Evolutionary conservation across 257 asterid genomes (phyloP), one percentile per base, ranked within the genome.

Genomic region (Rehmannia glutinosa): DNA sequence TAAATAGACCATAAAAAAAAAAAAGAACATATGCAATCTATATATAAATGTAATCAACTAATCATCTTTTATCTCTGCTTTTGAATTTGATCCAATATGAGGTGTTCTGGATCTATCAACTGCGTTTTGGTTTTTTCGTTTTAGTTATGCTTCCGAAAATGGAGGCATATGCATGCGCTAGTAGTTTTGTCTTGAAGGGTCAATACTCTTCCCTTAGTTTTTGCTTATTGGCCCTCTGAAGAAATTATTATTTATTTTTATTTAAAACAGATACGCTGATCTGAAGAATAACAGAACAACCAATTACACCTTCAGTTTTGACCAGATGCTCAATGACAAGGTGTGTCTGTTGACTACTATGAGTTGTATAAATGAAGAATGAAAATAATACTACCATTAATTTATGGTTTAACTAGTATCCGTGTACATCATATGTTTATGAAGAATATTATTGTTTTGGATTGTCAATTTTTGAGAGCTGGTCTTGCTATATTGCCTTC

Each of bases 281-380:
- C 83, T 94, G 66, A 94, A 94, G 89, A 88, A 87, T 78, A 91
- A 91, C 89, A 78, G 93, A 73, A 71, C 84, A 52, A 94, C 99
- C 42, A 88, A 87, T 66, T 94, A 91, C 80, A 87, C 95, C 21
- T 91, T 94, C 64, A 94, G 82, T 73, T 94, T 81, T 27, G 97
- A 94, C 25, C 97, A 88, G 81, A 94, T 94, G 99, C 97, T 94
- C 19, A 91, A 63, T 66, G 99, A 94, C 78, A 94, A 87, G 97
- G 97, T 91, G 65, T 11, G 75, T 54, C 58, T 59, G 1, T 56
- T 52, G 41, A 62, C 55, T 55, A 28, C 13, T 49, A 28, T 68
- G 33, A 10, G 21, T 24, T 51, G n/a, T 58, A 35, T 33, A 51
- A 17, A 56, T 54, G 32, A 28, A 25, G 38, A 41, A 20, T 15